Evolutionary conservation across 345 rosid species (phyloP).

Genomic region (Reutealis trisperma): DNA sequence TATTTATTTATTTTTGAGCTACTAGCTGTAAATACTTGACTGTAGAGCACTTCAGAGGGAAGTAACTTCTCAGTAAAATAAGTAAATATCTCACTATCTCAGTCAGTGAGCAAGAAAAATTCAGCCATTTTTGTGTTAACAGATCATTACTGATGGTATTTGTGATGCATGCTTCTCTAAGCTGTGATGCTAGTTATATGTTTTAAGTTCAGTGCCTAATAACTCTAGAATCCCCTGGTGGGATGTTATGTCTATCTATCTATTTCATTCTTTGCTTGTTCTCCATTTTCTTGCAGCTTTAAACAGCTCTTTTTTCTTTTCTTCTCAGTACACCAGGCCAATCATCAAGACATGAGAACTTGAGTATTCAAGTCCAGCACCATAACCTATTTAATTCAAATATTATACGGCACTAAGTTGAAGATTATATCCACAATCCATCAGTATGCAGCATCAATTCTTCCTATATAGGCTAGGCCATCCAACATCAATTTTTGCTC

Average conservation of each 20-base stretch:
- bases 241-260: not conserved
- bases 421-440: not conserved
- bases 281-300: not conserved
- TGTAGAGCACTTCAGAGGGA: not conserved
- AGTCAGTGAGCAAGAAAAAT: not conserved
- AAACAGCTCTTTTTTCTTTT: not conserved
- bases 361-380: not conserved
- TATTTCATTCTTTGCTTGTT: not conserved
- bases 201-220: not conserved
- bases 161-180: not conserved
- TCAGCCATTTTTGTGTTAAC: not conserved
- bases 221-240: not conserved
- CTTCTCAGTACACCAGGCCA: not conserved
- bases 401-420: not conserved
- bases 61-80: not conserved
- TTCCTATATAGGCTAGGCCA: not conserved
- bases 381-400: not conserved
- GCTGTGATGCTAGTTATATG: not conserved
- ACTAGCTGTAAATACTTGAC: not conserved
- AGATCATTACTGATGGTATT: not conserved
- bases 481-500: not conserved
- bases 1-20: not conserved
- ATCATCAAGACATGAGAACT: not conserved
- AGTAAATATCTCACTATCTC: not conserved
- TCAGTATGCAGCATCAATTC: not conserved